A percentile compares a stretch with the other conserved stretches of the same genome.
phyloP scores from a whole-genome alignment of 2,329 filamentous ascomycete genomes.

The Cercospora sp. region DNA sequence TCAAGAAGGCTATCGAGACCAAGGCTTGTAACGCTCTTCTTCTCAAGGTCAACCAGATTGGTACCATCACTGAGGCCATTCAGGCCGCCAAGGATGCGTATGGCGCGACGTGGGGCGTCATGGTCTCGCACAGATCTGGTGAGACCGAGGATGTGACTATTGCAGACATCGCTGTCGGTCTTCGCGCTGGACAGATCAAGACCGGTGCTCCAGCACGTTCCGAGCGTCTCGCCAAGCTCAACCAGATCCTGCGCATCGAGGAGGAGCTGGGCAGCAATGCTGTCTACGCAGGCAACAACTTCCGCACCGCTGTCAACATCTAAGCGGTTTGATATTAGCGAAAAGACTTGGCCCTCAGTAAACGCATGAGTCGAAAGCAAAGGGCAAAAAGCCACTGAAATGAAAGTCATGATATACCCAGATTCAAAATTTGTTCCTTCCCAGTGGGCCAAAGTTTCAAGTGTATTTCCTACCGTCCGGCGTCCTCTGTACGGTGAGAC shows the following conservation, averaged over 20 bases:
- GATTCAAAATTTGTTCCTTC: not conserved
- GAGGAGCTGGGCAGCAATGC: constrained; percentile 94
- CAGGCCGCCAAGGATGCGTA: constrained; percentile 99
- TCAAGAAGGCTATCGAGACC: constrained; percentile 99
- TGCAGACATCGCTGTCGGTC: constrained; percentile 94
- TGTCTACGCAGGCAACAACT: constrained; percentile 86
- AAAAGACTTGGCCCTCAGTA: not conserved
- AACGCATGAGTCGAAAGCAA: not conserved
- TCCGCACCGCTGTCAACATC: constrained; percentile 87
- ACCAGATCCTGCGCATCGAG: constrained; percentile 99
- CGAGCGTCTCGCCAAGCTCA: constrained; percentile 98
- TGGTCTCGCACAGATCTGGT: constrained; percentile 98
- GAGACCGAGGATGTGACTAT: constrained; percentile 99
- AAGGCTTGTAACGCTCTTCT: constrained; percentile 98
- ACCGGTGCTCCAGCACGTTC: constrained; percentile 93
- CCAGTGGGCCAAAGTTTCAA: not conserved
- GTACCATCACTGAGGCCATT: constrained; percentile 97
- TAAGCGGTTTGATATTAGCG: constrained; percentile 52
- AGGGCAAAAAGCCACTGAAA: constrained; percentile 8
- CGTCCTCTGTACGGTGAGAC: not conserved
- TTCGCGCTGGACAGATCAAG: constrained; percentile 98
- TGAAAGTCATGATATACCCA: constrained; percentile 4
- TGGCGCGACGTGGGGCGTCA: constrained; percentile 94
- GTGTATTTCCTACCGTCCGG: not conserved
- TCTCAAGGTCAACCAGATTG: constrained; percentile 99